Percentiles rank a stretch among this genome's conserved stretches.
These are phyloP conservation scores for Kodamaea restingae DNA, from an alignment of 805 yeast genomes.

Conservation along the genomic window DNA sequence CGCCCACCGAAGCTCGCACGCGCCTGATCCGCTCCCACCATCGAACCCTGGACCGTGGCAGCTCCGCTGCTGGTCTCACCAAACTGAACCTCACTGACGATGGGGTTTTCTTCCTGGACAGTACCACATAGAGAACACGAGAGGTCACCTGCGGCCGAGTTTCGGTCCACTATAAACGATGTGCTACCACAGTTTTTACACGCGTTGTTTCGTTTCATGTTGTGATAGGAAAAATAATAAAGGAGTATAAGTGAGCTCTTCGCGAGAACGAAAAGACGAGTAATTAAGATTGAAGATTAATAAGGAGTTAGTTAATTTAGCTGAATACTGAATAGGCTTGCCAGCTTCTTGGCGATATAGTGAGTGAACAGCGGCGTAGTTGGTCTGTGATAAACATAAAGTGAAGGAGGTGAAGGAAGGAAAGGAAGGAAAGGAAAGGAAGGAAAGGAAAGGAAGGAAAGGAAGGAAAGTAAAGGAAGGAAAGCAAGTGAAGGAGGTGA, in stretches of 20 bases:
- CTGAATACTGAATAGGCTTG: no score
- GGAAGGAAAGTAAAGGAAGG: not conserved
- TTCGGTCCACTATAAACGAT: slow-evolving; percentile 19
- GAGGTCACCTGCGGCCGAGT: slow-evolving; percentile 57
- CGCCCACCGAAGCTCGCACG: slow-evolving; percentile 67
- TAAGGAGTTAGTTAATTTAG: no score
- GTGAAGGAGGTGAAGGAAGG: no score
- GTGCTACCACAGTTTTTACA: slow-evolving; percentile 27
- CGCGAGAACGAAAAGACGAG: not conserved
- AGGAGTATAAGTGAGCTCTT: not conserved
- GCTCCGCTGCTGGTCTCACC: slow-evolving; percentile 93
- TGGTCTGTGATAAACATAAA: no score
- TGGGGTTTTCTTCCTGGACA: slow-evolving; percentile 87
- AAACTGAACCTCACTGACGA: slow-evolving; percentile 92
- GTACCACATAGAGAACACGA: slow-evolving; percentile 82
- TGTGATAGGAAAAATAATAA: not conserved
- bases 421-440: no score
- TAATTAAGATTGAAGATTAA: no score
- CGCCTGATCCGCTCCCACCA: slow-evolving; percentile 82
- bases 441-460: not conserved
- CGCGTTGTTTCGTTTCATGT: slow-evolving; percentile 4
- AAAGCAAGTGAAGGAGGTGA: not conserved
- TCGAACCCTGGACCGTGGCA: slow-evolving; percentile 92
- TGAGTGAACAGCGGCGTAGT: no score
- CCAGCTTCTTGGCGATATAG: no score